Evolutionary conservation across 345 rosid genomes (phyloP), one percentile per base, ranked within the genome.

Genomic region (Leavenworthia alabamica): DNA sequence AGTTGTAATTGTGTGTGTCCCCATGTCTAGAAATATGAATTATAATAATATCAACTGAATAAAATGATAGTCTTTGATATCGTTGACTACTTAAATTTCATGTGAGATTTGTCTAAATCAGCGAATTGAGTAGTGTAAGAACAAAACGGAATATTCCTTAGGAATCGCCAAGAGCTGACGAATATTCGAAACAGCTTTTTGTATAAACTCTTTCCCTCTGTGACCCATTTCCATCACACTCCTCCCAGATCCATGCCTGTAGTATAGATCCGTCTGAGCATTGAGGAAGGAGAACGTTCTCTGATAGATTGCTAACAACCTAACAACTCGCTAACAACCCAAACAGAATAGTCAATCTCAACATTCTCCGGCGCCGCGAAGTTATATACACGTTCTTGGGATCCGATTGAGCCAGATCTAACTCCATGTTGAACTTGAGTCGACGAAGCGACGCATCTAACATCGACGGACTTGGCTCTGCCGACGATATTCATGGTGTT

Each of bases 221-320:
- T 94, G 99, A 79, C 97, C 88, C 99, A 94, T 94, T 55, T 94
- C 99, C 99, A 90, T 94, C n/a, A 94, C 97, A 66, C 97, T 89
- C 99, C 87, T 90, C 24, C 99, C 99, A 36, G 88, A 93, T 60
- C 95, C 96, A 11, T 66, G 84, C 96, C 96, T 90, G 80, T 77
- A 71, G 83, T 79, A 87, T 26, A 93, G 96, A 78, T 93, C 99
- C 9, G 90, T 64, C 23, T 93, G 92, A 33, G 97, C 97, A 62
- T 77, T 79, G n/a, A n/a, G n/a, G n/a, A 26, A 80, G 71, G 57
- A 93, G 82, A 48, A 93, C 97, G 46, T 69, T 77, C 75, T 86
- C 86, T 0, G 99, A 96, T 1, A 93, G 56, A n/a, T n/a, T n/a
- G n/a, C n/a, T n/a, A n/a, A n/a, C n/a, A n/a, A n/a, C n/a, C n/a